phyloP scores from a whole-genome alignment of 2,329 filamentous ascomycete genomes.

The Neofusicoccum cordaticola region DNA sequence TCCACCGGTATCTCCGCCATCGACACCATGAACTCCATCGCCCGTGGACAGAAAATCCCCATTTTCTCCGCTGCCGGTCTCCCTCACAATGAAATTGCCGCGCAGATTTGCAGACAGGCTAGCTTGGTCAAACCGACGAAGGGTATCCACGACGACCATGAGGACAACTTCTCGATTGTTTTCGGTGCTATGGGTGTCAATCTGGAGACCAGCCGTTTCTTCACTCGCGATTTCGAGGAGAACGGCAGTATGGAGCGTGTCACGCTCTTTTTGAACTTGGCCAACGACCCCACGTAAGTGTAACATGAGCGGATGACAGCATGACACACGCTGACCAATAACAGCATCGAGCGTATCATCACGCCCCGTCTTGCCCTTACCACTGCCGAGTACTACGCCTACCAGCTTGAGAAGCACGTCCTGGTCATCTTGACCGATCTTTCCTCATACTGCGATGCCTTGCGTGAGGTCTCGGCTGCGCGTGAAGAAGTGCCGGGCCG shows the following conservation, averaged over 20 bases:
- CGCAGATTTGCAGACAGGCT: slow-evolving; percentile 97
- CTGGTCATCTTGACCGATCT: slow-evolving; percentile 97
- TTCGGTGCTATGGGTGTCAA: slow-evolving; percentile 99
- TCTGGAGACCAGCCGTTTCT: slow-evolving; percentile 97
- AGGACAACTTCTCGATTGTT: slow-evolving; percentile 99
- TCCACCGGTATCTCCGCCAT: slow-evolving; percentile 99
- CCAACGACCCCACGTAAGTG: slow-evolving; percentile 93
- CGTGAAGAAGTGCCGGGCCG: slow-evolving; percentile 98
- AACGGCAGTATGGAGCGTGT: slow-evolving; percentile 97
- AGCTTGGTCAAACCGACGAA: slow-evolving; percentile 92
- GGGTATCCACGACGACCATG: slow-evolving; percentile 91
- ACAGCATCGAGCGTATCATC: slow-evolving; percentile 97
- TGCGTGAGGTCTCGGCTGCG: slow-evolving; percentile 96
- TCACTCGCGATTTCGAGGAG: slow-evolving; percentile 97
- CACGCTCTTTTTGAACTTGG: slow-evolving; percentile 97
- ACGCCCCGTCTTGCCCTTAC: slow-evolving; percentile 96
- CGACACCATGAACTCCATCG: slow-evolving; percentile 90
- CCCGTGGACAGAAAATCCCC: slow-evolving; percentile 98
- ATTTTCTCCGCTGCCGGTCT: slow-evolving; percentile 99
- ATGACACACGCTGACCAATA: slow-evolving; percentile 22
- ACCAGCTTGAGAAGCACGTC: slow-evolving; percentile 99
- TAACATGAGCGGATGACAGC: neutral
- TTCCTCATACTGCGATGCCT: slow-evolving; percentile 95
- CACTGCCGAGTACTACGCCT: slow-evolving; percentile 99
- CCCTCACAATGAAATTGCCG: slow-evolving; percentile 98